Evolutionary conservation across 306 rosid species (phyloP), one percentile per base, ranked within the genome.

Genomic region (Cicer arietinum): DNA sequence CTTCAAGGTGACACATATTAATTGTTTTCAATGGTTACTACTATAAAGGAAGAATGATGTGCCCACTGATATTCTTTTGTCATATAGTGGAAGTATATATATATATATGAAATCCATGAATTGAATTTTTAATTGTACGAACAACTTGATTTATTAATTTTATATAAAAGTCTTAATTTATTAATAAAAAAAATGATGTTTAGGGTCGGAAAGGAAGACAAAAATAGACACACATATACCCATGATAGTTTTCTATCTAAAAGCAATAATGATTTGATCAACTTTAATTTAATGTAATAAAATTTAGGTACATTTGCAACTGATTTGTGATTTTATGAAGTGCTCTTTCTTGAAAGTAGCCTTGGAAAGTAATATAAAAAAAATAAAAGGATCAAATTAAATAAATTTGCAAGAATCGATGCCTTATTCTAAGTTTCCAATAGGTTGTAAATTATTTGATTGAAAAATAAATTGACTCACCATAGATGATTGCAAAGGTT

Each of bases 61-160:
- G 48, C 80, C 84, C 83, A 69, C 72, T 40, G 0, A 64, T 77
- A 69, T 88, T 85, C 84, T 78, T 50, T 54, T 77, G 67, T 61
- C 65, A 12, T 44, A 43, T 78, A 70, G 84, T 79, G 78, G 72
- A 40, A n/a, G 48, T 22, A 63, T 40, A 41, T 46, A 7, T 60
- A 16, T 45, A 6, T 40, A 66, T 18, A 18, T 18, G 1, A 0
- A 40, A 52, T 18, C 54, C 16, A 9, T 46, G 51, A 74, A 54
- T 41, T 13, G 30, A 3, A 6, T 37, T 66, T 72, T 41, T 6
- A 67, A 48, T 57, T 42, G 17, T 13, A 72, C 20, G 43, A 58
- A 40, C 73, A 60, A 59, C 54, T 44, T 58, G 11, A 69, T 47
- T 79, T 46, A 16, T 79, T 74, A 57, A 22, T 57, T 22, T 6